Evolutionary conservation across 177 flowering plant genomes (phyloP).

Genomic region (Vitis hybrid): DNA sequence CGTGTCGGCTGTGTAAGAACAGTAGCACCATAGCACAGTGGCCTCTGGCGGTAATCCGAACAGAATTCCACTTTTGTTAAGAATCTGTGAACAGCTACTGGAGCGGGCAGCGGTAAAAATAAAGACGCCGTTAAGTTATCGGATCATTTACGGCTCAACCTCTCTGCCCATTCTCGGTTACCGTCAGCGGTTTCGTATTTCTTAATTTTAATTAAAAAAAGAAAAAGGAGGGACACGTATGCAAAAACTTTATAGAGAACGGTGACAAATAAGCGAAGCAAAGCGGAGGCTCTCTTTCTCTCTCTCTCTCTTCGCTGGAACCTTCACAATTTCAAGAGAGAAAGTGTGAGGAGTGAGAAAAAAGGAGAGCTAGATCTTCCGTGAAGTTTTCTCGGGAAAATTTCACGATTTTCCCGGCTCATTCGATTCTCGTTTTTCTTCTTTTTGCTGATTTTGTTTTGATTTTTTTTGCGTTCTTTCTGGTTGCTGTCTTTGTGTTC

Average conservation of each 20-base stretch:
- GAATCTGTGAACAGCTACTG: no score
- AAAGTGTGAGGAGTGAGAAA: not conserved
- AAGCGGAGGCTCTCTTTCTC: not conserved
- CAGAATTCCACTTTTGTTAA: no score
- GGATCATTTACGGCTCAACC: no score
- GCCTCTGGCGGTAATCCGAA: no score
- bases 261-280: conserved; percentile 17
- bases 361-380: not conserved
- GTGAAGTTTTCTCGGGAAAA: not conserved
- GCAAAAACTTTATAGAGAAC: not conserved
- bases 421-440: not conserved
- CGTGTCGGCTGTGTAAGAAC: no score
- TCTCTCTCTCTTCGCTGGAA: conserved; percentile 7
- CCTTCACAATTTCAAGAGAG: conserved; percentile 7
- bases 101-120: no score
- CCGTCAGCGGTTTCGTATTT: not conserved
- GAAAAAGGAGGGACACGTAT: conserved; percentile 9
- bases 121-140: not conserved
- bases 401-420: not conserved
- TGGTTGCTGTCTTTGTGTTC: not conserved
- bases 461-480: not conserved
- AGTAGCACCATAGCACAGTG: no score
- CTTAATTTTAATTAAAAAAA: not conserved
- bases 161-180: not conserved
- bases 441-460: not conserved